Evolutionary conservation across 2,329 filamentous ascomycete species (phyloP), one percentile per base, ranked within the genome.

Genomic region (Paraconiothyrium brasiliense): DNA sequence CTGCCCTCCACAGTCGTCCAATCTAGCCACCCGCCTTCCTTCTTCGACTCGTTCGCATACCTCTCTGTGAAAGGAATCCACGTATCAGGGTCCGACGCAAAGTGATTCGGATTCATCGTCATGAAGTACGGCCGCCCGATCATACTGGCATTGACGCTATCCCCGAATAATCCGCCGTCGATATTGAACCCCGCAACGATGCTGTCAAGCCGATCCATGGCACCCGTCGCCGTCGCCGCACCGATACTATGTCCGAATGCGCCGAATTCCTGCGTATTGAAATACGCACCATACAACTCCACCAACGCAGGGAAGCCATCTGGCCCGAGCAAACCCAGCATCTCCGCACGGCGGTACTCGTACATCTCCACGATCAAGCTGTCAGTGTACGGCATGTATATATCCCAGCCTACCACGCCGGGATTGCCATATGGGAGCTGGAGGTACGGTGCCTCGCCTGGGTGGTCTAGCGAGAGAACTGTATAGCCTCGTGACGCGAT

Each of bases 11-110:
- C 58, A 20, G 64, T 68, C 20, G 71, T 35, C 64, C 65, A 70
- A 20, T 67, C 58, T 46, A 62, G 66, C 71, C 70, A 73, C 9
- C 69, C 70, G 13, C 63, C 60, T 57, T 72, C 68, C 27, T 65
- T 67, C 1, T 46, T 37, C 4, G 63, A 63, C 48, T 51, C 48
- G 11, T 35, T 32, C 7, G n/a, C 34, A 24, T 52, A 52, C 8
- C 35, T 41, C 11, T 24, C 34, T 2, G 32, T 16, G 24, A 75
- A 75, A 0, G 49, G 44, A 10, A 61, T 32, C 69, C 69, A 73
- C 0, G 69, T 62, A 41, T 41, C 39, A 0, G 67, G 43, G 51
- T 73, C 70, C 20, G 57, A 4, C 2, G 41, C 41, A 6, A 58
- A 54, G 64, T 52, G 32, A 5, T 24, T 24, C n/a, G 49, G 49